Evolutionary conservation across 2,329 filamentous ascomycete species (phyloP), one percentile per base, ranked within the genome.

Genomic region (Hymenoscyphus fraxineus): DNA sequence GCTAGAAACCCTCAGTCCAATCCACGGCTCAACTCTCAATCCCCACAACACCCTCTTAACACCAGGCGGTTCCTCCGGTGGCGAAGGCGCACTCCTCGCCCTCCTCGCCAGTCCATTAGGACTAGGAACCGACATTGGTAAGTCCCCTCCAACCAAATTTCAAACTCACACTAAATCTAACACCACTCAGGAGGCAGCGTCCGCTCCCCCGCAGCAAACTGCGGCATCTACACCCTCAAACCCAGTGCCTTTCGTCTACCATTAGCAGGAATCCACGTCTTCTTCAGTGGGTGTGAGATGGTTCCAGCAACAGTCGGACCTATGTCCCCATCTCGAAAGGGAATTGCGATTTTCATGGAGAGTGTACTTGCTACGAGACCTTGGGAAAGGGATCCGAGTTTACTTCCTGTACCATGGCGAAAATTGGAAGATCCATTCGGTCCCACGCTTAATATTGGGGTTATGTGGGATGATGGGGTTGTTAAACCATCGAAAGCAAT

Each of bases 31-130:
- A 0, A 58, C 85, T 82, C 66, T 86, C 85, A 70, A 68, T 35
- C 66, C 68, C 0, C 74, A 80, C 27, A 87, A 87, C 64, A 77
- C 81, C 7, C 77, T 79, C n/a, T 77, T 85, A 22, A 86, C 84
- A 0, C 82, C 83, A 0, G 87, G 88, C 12, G 87, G 88, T 2
- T 83, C 80, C 9, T 84, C 83, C 0, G 87, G 88, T n/a, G 88
- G 88, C 12, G 86, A 89, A 73, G 85, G 80, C 15, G 78, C 80
- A 0, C 68, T 80, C 1, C 44, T 81, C 0, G 78, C 76, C 2
- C 73, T 80, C 51, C 74, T 76, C 5, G 79, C 79, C 35, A 77
- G 77, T 15, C 66, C 77, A 0, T 38, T 81, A 4, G 78, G 79
- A 0, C 67, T 81, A 44, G 79, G 79, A 5, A 76, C 76, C 44